A percentile compares a stretch with the other conserved stretches of the same genome.
These are phyloP conservation scores for Phaeophleospora eucalypticola DNA, from an alignment of 2,329 filamentous ascomycete species.

Conservation along the genomic window DNA sequence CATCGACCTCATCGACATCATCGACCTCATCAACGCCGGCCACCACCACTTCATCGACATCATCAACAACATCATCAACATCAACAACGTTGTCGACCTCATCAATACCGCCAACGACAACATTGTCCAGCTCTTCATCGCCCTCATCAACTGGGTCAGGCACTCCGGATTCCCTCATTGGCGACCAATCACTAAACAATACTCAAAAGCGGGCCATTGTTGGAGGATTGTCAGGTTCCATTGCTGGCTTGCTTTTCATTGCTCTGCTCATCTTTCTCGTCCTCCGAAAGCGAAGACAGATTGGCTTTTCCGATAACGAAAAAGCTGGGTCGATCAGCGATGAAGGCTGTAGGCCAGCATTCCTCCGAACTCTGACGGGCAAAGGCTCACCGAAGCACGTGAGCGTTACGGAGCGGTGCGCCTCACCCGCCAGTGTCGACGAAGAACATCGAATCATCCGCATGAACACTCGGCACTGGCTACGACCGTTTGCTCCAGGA, in stretches of 20 bases:
- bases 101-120: no score
- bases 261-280: conserved; percentile 26
- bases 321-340: conserved; percentile 10
- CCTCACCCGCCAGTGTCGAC: conserved; percentile 26
- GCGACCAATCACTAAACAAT: conserved; percentile 4
- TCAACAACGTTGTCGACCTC: conserved; percentile 8
- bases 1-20: background rate
- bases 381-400: conserved; percentile 16
- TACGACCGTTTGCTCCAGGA: conserved; percentile 30
- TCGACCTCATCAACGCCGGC: no score
- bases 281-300: conserved; percentile 21
- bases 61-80: conserved; percentile 1
- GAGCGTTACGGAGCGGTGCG: conserved; percentile 12
- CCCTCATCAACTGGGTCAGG: no score
- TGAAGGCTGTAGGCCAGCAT: conserved; percentile 1
- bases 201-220: conserved; percentile 27
- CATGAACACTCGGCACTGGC: conserved; percentile 32
- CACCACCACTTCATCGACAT: no score
- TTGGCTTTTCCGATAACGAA: conserved; percentile 7
- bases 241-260: conserved; percentile 28
- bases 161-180: no score
- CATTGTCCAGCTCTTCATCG: no score
- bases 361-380: conserved; percentile 7
- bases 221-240: conserved; percentile 30
- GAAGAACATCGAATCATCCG: conserved; percentile 33